Evolutionary conservation across 352 stramenopile species (phyloP).

Genomic region (Phytophthora pluvialis): DNA sequence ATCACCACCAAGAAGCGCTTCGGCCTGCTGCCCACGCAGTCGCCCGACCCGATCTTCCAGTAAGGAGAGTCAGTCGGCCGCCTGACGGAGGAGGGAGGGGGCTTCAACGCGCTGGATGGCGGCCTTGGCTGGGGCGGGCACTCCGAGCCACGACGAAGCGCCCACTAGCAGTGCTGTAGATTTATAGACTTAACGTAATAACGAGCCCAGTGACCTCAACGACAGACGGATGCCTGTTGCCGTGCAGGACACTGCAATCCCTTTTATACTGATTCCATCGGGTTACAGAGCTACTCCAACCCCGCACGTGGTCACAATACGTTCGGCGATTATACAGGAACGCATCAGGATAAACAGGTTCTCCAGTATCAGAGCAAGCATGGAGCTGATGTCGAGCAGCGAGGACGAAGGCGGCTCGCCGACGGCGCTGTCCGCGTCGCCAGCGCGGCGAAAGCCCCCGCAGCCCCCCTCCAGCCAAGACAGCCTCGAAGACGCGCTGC

Average conservation of each 20-base stretch:
- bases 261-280: slow-evolving; percentile 1
- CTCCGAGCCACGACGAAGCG: not conserved
- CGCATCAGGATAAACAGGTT: slow-evolving; percentile 10
- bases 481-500: slow-evolving; percentile 27
- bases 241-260: not conserved
- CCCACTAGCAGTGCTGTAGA: slow-evolving; percentile 34
- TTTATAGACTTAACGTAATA: slow-evolving; percentile 46
- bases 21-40: slow-evolving; percentile 96
- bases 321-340: not conserved
- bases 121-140: not conserved
- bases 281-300: not conserved
- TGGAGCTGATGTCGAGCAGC: slow-evolving; percentile 75
- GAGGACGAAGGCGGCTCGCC: slow-evolving; percentile 48
- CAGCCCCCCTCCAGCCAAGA: slow-evolving; percentile 12
- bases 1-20: slow-evolving; percentile 99
- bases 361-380: slow-evolving; percentile 19
- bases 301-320: not conserved
- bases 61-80: slow-evolving; percentile 31
- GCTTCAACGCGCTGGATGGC: not conserved
- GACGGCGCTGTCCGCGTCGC: slow-evolving; percentile 9
- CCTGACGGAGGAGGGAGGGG: not conserved
- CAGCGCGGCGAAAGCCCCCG: not conserved
- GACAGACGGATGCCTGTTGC: not conserved
- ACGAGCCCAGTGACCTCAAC: slow-evolving; percentile 31
- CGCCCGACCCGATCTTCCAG: slow-evolving; percentile 86